Evolutionary conservation across 805 yeast species (phyloP).

Genomic region (Wickerhamomyces mucosus): DNA sequence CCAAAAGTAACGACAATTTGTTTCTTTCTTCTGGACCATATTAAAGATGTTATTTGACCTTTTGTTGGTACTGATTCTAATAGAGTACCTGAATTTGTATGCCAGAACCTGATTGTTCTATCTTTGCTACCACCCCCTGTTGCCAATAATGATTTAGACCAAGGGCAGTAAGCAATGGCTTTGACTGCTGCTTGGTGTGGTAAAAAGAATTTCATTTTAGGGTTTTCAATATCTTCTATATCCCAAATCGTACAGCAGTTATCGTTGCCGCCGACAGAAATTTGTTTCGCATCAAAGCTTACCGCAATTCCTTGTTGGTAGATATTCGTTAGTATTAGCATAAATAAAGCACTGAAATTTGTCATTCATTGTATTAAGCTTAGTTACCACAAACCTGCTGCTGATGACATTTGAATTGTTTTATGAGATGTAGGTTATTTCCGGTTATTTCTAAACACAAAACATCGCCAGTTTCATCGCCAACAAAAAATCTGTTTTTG

Average conservation of each 20-base stretch:
- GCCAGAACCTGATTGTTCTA: constrained; percentile 79
- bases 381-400: constrained; percentile 52
- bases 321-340: background rate
- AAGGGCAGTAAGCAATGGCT: constrained; percentile 85
- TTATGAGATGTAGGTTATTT: constrained; percentile 16
- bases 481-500: constrained; percentile 36
- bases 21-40: constrained; percentile 59
- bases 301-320: constrained; percentile 46
- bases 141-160: constrained; percentile 72
- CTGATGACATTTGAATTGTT: constrained; percentile 35
- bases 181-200: constrained; percentile 82
- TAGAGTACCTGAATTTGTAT: constrained; percentile 66
- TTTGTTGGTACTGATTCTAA: constrained; percentile 45
- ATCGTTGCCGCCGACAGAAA: constrained; percentile 83
- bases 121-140: constrained; percentile 91
- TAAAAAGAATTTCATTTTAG: constrained; percentile 38
- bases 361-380: background rate
- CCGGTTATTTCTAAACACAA: constrained; percentile 24
- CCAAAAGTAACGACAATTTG: constrained; percentile 80
- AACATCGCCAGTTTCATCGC: constrained; percentile 59
- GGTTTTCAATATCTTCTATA: constrained; percentile 30
- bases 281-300: constrained; percentile 38
- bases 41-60: constrained; percentile 71
- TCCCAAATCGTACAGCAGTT: constrained; percentile 77
- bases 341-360: background rate